Evolutionary conservation across 768 basidiomycete genomes (phyloP), one percentile per base, ranked within the genome.

Genomic region (Rhodosporidiobolus odoratus): DNA sequence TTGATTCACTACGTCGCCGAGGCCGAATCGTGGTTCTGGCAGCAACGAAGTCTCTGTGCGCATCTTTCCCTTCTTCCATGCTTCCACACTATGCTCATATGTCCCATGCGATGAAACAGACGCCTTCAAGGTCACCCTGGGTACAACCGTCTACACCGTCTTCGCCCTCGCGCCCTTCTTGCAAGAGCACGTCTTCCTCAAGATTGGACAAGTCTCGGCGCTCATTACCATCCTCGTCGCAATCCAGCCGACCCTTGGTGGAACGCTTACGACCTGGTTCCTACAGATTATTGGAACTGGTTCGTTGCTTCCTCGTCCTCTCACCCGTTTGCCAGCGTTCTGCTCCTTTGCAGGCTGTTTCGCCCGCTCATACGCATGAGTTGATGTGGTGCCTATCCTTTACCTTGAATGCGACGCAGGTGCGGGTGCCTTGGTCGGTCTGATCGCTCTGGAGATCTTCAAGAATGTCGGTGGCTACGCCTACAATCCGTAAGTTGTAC

Each of bases 391-490:
- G n/a, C 43, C 43, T 45, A 45, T 45, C 23, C 43, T 45, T 45
- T 12, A 45, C 43, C 43, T 13, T n/a, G n/a, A n/a, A n/a, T n/a
- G n/a, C n/a, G 23, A 45, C 43, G 48, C 23, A 50, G 48, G 48
- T 50, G 52, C 63, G 0, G 74, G 74, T 1, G 70, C 70, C 0
- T 45, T 72, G 2, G 71, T 71, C 47, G 74, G 74, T 13, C 37
- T 75, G 7, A 56, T 75, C 35, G 48, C 66, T 2, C 65, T 75
- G 37, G 69, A 75, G 53, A 72, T 75, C 58, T 75, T 75, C 54
- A 12, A 69, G 17, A 32, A 66, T 41, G 67, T 69, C 32, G 74
- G 74, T 8, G 74, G 74, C 15, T 72, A 72, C 35, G 6, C 6
- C 4, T 75, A 63, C 65, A 75, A 75, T 30, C 74, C 74, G 65